These are phyloP conservation scores for Pichia cabralensis DNA, from an alignment of 805 yeast genomes.

Conservation along the genomic window DNA sequence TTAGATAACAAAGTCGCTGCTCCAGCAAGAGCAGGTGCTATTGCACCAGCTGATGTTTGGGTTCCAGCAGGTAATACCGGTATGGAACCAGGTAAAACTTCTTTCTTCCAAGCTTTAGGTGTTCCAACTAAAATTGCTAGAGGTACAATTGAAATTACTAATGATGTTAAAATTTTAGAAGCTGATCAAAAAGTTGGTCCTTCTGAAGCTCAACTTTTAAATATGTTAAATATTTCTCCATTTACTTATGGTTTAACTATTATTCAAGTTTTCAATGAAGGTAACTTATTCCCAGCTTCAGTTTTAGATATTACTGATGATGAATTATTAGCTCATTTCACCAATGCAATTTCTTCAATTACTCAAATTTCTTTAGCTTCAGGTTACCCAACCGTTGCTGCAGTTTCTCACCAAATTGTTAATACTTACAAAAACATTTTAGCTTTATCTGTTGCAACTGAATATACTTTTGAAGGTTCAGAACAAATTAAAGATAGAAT, in stretches of 20 bases:
- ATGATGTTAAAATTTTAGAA: constrained; percentile 91
- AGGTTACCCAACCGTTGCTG: constrained; percentile 99
- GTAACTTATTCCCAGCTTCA: constrained; percentile 94
- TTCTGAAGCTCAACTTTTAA: constrained; percentile 96
- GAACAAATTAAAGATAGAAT: constrained; percentile 99
- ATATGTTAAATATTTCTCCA: constrained; percentile 99
- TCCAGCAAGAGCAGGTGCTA: constrained; percentile 99
- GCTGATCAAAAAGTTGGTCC: constrained; percentile 90
- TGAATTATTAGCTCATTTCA: constrained; percentile 87
- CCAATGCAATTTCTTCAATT: constrained; percentile 84
- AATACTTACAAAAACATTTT: constrained; percentile 99
- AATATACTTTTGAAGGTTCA: constrained; percentile 98
- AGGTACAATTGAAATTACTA: constrained; percentile 99
- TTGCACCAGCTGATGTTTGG: constrained; percentile 96
- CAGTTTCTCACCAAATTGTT: constrained; percentile 97
- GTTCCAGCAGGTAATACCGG: constrained; percentile 99
- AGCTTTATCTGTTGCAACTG: constrained; percentile 96
- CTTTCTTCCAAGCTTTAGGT: constrained; percentile 99
- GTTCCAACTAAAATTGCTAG: constrained; percentile 99
- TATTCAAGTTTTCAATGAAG: constrained; percentile 96
- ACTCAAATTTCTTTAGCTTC: constrained; percentile 95
- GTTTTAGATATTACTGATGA: constrained; percentile 98
- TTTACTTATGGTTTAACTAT: constrained; percentile 98
- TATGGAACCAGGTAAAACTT: constrained; percentile 99
- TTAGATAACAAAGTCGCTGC: constrained; percentile 96